Evolutionary conservation across 1,139 yeast genomes (phyloP), one percentile per base, ranked within the genome.

Genomic region (Geotrichum fermentans): DNA sequence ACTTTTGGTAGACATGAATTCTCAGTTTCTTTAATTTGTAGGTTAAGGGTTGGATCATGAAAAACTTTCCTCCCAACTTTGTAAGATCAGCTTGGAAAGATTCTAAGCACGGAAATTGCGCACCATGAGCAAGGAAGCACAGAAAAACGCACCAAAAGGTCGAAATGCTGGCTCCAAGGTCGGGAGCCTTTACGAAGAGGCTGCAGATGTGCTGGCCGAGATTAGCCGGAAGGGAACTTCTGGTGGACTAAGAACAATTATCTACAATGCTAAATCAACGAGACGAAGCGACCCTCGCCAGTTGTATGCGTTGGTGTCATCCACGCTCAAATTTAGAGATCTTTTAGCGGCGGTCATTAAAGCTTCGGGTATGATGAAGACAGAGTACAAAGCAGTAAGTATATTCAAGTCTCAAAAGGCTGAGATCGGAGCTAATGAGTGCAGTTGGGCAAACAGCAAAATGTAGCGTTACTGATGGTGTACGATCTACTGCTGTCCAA

Each of bases 401-500:
- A 22, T 20, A 10, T 17, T 21, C n/a, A 36, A 21, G 17, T 24
- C 6, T 6, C 16, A 11, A 3, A 36, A 32, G 11, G 16, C 39
- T 32, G 4, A 14, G 33, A 36, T 35, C 32, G 34, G 24, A 7
- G 13, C 16, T 30, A 13, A 26, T 29, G 61, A 55, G 61, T 58
- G 61, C 47, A 59, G 54, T 51, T 53, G 52, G 67, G 72, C 63
- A 56, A 70, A 55, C 70, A 71, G 51, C 61, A 74, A 11, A 72
- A 73, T 40, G 64, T 86, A 48, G 77, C 86, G 1, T 56, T 80
- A 46, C 68, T 92, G 16, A 69, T 92, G 66, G 82, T 83, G 1
- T 95, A 92, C 62, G 98, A 92, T 68, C 70, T 89, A 51, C 66
- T 92, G 6, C 75, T 92, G 53, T 78, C 94, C 4, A 76, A 80